Conservation (phyloP, 768 basidiomycete species). For the Leccinellum albellum region DNA sequence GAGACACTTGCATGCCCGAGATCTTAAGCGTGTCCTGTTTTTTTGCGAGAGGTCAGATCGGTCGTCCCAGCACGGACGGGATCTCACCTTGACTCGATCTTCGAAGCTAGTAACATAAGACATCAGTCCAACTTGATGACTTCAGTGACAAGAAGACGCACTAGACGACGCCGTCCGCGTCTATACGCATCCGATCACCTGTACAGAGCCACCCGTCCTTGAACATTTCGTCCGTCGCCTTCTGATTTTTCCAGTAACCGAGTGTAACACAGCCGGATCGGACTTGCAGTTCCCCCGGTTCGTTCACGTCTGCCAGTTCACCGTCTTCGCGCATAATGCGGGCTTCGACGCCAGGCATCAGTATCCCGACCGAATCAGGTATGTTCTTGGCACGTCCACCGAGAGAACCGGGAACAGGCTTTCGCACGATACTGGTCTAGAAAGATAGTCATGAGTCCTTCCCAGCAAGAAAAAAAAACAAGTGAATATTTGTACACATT, state of each 20-base stretch:
- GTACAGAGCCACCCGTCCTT: constrained; percentile 70
- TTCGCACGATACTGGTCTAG: constrained; percentile 51
- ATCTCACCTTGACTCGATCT: constrained; percentile 69
- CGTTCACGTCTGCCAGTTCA: constrained; percentile 46
- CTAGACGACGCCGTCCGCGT: constrained; percentile 63
- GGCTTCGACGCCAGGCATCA: constrained; percentile 62
- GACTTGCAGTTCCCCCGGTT: constrained; percentile 66
- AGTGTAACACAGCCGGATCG: constrained; percentile 51
- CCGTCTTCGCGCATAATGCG: constrained; percentile 59
- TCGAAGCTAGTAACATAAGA: constrained; percentile 48
- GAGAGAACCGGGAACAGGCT: constrained; percentile 44
- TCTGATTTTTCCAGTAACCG: constrained; percentile 72
- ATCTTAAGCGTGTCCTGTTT: constrained; percentile 73
- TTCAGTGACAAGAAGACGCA: constrained; percentile 30
- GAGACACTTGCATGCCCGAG: constrained; percentile 77
- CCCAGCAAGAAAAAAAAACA: not conserved
- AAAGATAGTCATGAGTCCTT: not conserved
- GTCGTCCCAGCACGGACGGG: not conserved
- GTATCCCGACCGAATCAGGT: constrained; percentile 50
- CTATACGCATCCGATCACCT: constrained; percentile 65
- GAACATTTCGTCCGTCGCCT: constrained; percentile 65
- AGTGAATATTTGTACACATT: constrained; percentile 45
- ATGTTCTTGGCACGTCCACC: constrained; percentile 39
- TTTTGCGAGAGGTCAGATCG: not conserved
- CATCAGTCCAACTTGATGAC: not conserved